phyloP scores from a whole-genome alignment of 2,329 filamentous ascomycete genomes.

The Fusarium mexicanum region DNA sequence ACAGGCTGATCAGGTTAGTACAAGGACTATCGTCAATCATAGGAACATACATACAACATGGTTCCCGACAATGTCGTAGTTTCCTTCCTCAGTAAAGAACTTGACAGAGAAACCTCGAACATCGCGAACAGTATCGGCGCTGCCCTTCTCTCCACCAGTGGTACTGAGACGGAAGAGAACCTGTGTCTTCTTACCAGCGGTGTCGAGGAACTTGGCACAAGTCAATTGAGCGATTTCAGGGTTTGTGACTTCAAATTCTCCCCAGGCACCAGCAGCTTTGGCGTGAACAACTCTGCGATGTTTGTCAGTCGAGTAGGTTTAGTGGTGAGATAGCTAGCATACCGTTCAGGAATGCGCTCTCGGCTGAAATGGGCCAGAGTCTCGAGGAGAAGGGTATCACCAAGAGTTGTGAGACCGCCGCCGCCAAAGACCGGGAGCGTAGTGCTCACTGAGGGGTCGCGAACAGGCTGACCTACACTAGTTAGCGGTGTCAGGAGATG shows the following conservation, averaged over 20 bases:
- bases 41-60: background rate
- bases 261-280: conserved; percentile 55
- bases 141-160: conserved; percentile 73
- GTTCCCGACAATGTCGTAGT: conserved; percentile 62
- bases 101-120: conserved; percentile 71
- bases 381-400: conserved; percentile 7
- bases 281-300: conserved; percentile 44
- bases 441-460: conserved; percentile 15
- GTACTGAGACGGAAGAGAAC: conserved; percentile 76
- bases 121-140: conserved; percentile 73
- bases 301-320: background rate
- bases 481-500: background rate
- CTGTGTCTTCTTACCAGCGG: conserved; percentile 62
- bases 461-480: conserved; percentile 1
- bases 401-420: conserved; percentile 9
- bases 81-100: conserved; percentile 72
- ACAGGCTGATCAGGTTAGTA: background rate
- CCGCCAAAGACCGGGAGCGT: conserved; percentile 5
- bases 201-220: conserved; percentile 59
- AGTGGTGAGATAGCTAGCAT: background rate
- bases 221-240: conserved; percentile 64
- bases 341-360: conserved; percentile 8
- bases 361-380: conserved; percentile 9
- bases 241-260: conserved; percentile 65
- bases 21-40: fast-evolving